Conservation (phyloP, 2,329 filamentous ascomycete genomes). For the Fusarium acutatum region DNA sequence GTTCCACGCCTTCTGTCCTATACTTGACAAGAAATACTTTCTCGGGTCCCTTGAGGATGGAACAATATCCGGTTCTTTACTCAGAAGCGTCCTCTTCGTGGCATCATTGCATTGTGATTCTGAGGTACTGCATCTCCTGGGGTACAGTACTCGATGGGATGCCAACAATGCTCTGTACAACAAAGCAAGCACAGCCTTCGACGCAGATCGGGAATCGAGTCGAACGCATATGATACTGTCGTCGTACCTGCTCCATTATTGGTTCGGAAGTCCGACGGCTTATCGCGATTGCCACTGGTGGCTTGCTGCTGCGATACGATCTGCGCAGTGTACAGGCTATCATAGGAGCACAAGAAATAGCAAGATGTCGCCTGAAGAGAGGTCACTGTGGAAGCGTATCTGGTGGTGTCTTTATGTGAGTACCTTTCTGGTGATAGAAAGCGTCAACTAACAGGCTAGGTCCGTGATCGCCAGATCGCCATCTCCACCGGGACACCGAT, state of each 20-base stretch:
- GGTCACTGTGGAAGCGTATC: neutral
- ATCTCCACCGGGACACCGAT: neutral
- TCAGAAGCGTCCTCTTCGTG: neutral
- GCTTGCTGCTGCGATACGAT: neutral
- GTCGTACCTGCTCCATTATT: conserved; percentile 14
- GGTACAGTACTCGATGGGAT: neutral
- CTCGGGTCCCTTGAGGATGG: neutral
- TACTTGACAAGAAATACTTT: neutral
- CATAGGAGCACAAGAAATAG: neutral
- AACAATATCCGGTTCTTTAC: neutral
- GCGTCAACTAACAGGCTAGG: neutral
- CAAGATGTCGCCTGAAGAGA: rapidly evolving
- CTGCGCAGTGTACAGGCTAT: neutral
- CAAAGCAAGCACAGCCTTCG: neutral
- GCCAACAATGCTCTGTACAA: neutral
- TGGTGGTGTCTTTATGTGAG: conserved; percentile 8
- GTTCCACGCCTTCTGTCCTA: neutral
- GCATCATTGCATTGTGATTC: conserved; percentile 4
- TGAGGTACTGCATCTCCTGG: neutral
- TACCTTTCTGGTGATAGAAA: rapidly evolving
- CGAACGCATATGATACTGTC: neutral
- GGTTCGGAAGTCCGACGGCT: conserved; percentile 9
- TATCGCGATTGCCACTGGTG: conserved; percentile 8
- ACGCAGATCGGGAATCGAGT: neutral
- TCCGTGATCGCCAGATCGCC: neutral